Evolutionary conservation across 768 basidiomycete species (phyloP).

Genomic region (Mycena chlorophos): DNA sequence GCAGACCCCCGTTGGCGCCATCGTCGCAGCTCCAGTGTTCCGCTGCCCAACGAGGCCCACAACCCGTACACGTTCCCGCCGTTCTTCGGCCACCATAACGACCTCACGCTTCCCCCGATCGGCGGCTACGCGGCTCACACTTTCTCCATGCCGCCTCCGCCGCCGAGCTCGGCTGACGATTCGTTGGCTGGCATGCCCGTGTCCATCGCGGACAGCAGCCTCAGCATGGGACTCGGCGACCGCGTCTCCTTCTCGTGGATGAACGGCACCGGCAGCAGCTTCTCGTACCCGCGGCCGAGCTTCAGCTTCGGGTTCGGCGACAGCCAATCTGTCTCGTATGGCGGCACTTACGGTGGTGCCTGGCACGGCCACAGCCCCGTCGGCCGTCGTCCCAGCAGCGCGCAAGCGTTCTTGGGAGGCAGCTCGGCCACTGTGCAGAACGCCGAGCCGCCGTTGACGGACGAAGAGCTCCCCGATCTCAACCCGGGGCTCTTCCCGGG

Average conservation of each 20-base stretch:
- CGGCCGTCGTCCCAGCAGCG: slow-evolving; percentile 34
- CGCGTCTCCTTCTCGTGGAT: slow-evolving; percentile 19
- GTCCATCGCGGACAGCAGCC: slow-evolving; percentile 11
- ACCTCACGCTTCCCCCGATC: slow-evolving; percentile 25
- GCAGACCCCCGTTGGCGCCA: slow-evolving; percentile 34
- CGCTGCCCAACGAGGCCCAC: slow-evolving; percentile 50
- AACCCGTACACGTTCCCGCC: slow-evolving; percentile 13
- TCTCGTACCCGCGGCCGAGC: slow-evolving; percentile 22
- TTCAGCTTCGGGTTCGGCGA: slow-evolving; percentile 14
- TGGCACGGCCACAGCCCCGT: slow-evolving; percentile 11
- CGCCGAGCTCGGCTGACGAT: slow-evolving; percentile 24
- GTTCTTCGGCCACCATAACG: slow-evolving; percentile 19
- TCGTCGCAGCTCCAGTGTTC: slow-evolving; percentile 64
- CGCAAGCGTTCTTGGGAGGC: slow-evolving; percentile 38
- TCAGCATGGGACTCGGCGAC: background rate
- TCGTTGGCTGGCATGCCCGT: slow-evolving; percentile 39
- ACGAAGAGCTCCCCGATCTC: slow-evolving; percentile 51
- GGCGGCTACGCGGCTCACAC: slow-evolving; percentile 45
- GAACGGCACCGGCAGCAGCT: slow-evolving; percentile 13
- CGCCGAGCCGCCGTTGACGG: slow-evolving; percentile 39
- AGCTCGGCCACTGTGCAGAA: slow-evolving; percentile 36
- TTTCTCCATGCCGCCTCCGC: slow-evolving; percentile 44
- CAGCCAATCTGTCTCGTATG: slow-evolving; percentile 17
- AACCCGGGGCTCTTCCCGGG: slow-evolving; percentile 48
- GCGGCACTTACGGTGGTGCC: slow-evolving; percentile 13